These are phyloP conservation scores for Colletotrichum ledebouriae DNA, from an alignment of 2,329 filamentous ascomycete species.

Conservation along the genomic window DNA sequence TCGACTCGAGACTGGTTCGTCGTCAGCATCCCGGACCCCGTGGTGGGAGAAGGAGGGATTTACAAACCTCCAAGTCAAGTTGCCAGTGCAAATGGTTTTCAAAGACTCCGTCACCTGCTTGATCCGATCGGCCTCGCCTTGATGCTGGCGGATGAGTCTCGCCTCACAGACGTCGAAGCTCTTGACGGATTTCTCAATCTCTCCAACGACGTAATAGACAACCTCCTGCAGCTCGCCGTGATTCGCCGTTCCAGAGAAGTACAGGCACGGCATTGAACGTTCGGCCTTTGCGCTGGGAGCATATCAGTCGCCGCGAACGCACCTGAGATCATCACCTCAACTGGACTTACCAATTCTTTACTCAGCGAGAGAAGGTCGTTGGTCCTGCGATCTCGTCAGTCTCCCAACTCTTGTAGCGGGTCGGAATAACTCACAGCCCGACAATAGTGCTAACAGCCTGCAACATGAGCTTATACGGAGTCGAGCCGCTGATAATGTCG, in stretches of 20 bases:
- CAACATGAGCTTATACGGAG: constrained; percentile 26
- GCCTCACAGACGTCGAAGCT: constrained; percentile 34
- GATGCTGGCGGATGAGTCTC: constrained; percentile 25
- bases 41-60: not conserved
- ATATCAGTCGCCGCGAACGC: constrained; percentile 4
- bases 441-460: constrained; percentile 35
- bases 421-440: constrained; percentile 26
- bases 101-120: constrained; percentile 23
- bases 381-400: constrained; percentile 28
- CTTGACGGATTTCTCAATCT: constrained; percentile 33
- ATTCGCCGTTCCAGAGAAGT: constrained; percentile 23
- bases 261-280: constrained; percentile 36
- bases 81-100: constrained; percentile 40
- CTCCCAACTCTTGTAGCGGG: not conserved
- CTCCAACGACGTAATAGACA: constrained; percentile 24
- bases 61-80: constrained; percentile 39
- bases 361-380: constrained; percentile 39
- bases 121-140: constrained; percentile 22
- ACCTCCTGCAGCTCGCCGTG: constrained; percentile 18
- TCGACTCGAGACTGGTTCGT: constrained; percentile 20
- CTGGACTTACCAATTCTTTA: constrained; percentile 34
- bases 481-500: not conserved
- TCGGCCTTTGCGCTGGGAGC: constrained; percentile 22
- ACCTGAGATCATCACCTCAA: too few relatives aligned
- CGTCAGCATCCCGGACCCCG: constrained; percentile 6